Evolutionary conservation across 306 rosid species (phyloP).

Genomic region (Geum urbanum): DNA sequence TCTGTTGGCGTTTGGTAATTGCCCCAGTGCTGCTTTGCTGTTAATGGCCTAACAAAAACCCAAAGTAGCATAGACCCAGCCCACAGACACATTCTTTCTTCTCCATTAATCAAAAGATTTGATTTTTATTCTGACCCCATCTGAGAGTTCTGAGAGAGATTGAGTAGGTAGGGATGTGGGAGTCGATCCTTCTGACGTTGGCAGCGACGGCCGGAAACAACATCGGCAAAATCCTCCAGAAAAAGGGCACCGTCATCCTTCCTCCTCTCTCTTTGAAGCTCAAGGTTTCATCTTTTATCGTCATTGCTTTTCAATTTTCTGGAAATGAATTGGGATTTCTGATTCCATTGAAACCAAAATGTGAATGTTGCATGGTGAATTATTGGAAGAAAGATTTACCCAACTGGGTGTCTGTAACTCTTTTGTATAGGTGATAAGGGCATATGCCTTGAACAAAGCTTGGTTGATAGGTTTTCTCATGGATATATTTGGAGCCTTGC

Average conservation of each 20-base stretch:
- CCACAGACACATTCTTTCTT: background rate
- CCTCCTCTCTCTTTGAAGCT: conserved; percentile 90
- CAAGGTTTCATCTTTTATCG: conserved; percentile 42
- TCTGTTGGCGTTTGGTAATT: background rate
- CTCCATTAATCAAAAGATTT: background rate
- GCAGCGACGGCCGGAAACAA: conserved; percentile 97
- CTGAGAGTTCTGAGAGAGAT: background rate
- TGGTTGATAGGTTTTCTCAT: conserved; percentile 84
- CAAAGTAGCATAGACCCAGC: background rate
- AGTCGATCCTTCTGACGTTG: conserved; percentile 70
- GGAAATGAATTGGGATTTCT: background rate
- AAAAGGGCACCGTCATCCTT: conserved; percentile 93
- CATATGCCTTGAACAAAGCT: conserved; percentile 75
- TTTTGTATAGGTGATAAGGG: conserved; percentile 70
- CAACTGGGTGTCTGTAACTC: conserved; percentile 14
- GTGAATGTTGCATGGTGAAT: conserved; percentile 2
- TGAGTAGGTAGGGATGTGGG: conserved; percentile 61
- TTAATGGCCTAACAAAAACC: background rate
- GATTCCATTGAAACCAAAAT: background rate
- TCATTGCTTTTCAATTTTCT: background rate
- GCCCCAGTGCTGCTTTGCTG: conserved; percentile 8
- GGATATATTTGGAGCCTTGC: conserved; percentile 88
- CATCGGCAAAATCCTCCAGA: conserved; percentile 91
- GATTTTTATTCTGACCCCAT: background rate
- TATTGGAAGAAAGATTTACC: background rate